Base-by-base conservation (phyloP, 768 basidiomycete species). In the Coprinopsis marcescibilis region DNA sequence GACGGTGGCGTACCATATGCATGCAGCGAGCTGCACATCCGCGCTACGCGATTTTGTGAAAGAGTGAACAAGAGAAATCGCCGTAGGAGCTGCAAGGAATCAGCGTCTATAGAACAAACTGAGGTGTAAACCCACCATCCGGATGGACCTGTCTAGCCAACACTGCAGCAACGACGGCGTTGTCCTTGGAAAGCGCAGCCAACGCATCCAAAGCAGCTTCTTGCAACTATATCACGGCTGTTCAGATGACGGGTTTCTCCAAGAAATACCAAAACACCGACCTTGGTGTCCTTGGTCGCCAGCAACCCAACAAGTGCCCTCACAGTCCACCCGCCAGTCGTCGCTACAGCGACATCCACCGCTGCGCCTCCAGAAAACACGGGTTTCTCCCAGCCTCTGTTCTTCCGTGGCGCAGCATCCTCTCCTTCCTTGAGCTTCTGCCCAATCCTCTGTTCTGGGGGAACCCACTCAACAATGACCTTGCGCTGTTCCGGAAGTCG, bases 331-430 rank as follows among this genome's bases (percentile, higher is more conserved):
- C 77, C 76, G 5, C 81, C 78, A 21, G 71, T 67, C 26, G 66
- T 67, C 19, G 62, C 63, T 0, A 70, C 61, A 2, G 72, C 65
- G 10, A 62, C 66, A 3, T 66, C 64, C 20, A 63, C 62, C 4
- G 33, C 15, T 37, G 34, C 13, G 4, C 44, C 20, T 12, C 10
- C 13, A 21, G n/a, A 14, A 11, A 25, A 21, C 0, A 73, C 70
- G 0, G 73, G 65, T 57, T 80, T 83, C 64, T 89, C 87, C 87
- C 87, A 90, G 3, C 86, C 83, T 1, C 87, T 72, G 49, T 77
- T 77, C 2, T 70, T 71, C 52, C 75, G 81, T 17, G 20, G 71
- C 6, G 17, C 19, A 11, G 5, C 39, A 40, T 21, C 19, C 8
- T 40, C 39, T 11, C 19, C 39, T 24, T 21, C 39, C 39, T 20